A percentile compares a stretch with the other conserved stretches of the same genome.
These are phyloP conservation scores for Vararia minispora DNA, from an alignment of 768 basidiomycete species.

Conservation along the genomic window DNA sequence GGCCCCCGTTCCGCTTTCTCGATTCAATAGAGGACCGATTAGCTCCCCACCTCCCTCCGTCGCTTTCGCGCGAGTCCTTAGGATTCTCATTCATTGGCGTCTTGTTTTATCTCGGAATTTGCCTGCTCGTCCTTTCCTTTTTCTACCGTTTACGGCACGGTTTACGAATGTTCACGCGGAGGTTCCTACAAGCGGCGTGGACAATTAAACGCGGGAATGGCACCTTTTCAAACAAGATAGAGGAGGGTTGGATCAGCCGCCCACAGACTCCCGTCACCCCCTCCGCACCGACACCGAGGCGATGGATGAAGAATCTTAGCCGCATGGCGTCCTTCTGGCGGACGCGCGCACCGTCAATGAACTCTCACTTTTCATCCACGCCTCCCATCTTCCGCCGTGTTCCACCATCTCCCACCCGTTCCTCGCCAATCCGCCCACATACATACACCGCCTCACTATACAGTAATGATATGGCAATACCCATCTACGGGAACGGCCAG, in stretches of 20 bases:
- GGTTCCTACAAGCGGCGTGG: conserved; percentile 32
- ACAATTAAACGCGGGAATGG: conserved; percentile 27
- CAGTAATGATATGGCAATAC: too few relatives aligned
- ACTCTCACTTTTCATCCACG: conserved; percentile 11
- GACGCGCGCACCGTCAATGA: conserved; percentile 6
- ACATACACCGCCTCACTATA: conserved; percentile 6
- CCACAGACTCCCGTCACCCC: conserved; percentile 8
- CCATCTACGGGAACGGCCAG: conserved; percentile 9
- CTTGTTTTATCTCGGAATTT: conserved; percentile 38
- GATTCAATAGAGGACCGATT: conserved; percentile 52
- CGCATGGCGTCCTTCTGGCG: conserved; percentile 9
- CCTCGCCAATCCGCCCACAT: conserved; percentile 16
- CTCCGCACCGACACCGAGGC: not conserved
- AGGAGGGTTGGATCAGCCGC: conserved; percentile 44
- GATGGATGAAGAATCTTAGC: conserved; percentile 5
- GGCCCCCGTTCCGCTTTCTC: conserved; percentile 44
- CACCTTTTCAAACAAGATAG: conserved; percentile 31
- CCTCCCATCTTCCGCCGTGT: conserved; percentile 13
- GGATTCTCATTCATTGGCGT: conserved; percentile 65
- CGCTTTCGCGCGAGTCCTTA: conserved; percentile 49
- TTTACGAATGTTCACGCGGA: conserved; percentile 32
- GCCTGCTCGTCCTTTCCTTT: conserved; percentile 32
- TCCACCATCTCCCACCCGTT: conserved; percentile 17
- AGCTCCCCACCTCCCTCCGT: conserved; percentile 54
- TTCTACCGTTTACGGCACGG: conserved; percentile 48